Evolutionary conservation across 208 protist species (phyloP), one percentile per base, ranked within the genome.

Genomic region (Acanthamoeba healyi): DNA sequence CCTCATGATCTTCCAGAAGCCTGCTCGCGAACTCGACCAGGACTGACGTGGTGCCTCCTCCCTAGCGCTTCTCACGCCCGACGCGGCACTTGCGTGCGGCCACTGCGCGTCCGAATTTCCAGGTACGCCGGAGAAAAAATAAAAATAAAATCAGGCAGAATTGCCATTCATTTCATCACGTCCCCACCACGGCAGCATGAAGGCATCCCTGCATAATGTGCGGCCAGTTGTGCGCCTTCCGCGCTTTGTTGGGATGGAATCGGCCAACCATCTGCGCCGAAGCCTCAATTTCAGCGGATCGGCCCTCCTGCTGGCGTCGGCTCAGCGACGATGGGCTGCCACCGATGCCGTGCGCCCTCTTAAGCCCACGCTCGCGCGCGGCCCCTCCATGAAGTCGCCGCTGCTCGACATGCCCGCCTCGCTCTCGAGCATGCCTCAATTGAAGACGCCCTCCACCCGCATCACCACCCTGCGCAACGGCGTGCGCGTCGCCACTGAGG

Each of bases 1-100:
- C n/a, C 49, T 88, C 4, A 88, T 88, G 42, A 51, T 88, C 44
- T 88, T 88, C 46, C 81, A 61, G 1, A 88, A 88, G 81, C 81
- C 81, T 40, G 44, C 81, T 1, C 42, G 4, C 26, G 81, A 88
- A 10, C 81, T 65, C 22, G 81, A 88, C 32, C 81, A 88, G 38
- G 77, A 87, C 70, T 79, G 49, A 58, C n/a, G n/a, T n/a, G n/a
- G n/a, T n/a, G n/a, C n/a, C n/a, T n/a, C n/a, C n/a, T n/a, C n/a
- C n/a, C n/a, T n/a, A n/a, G n/a, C n/a, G n/a, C n/a, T n/a, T n/a
- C n/a, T n/a, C n/a, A n/a, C n/a, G n/a, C n/a, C n/a, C n/a, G n/a
- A n/a, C n/a, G n/a, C n/a, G n/a, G n/a, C n/a, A n/a, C n/a, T n/a
- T n/a, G n/a, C n/a, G n/a, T n/a, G n/a, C n/a, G n/a, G n/a, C n/a